phyloP scores from a whole-genome alignment of 345 rosid genomes.

The Boechera divaricarpa region DNA sequence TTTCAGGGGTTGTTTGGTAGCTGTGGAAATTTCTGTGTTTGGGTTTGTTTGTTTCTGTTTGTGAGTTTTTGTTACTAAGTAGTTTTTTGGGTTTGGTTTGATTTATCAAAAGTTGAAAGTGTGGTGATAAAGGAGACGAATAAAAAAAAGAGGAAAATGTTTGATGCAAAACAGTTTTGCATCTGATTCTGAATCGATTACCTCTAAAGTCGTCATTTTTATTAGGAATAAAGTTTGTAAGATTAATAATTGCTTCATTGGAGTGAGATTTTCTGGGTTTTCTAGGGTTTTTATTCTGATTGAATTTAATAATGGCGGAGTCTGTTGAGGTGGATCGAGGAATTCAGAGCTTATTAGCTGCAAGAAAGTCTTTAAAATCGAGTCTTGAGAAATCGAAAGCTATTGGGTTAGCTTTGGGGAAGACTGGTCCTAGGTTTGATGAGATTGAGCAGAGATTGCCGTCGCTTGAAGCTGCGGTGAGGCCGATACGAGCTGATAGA shows the following conservation, averaged over 20 bases:
- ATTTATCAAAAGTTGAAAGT: conserved; percentile 36
- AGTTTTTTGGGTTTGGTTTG: conserved; percentile 43
- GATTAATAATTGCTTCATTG: background rate
- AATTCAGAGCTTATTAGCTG: conserved; percentile 64
- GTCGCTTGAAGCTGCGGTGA: conserved; percentile 76
- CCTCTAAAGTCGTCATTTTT: conserved; percentile 28
- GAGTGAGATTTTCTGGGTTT: conserved; percentile 32
- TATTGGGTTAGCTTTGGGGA: conserved; percentile 59
- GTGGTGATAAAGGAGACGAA: conserved; percentile 37
- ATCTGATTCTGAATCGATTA: conserved; percentile 32
- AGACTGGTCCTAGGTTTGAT: conserved; percentile 74
- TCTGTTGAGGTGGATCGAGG: conserved; percentile 35
- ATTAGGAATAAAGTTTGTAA: conserved; percentile 13
- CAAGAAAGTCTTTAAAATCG: conserved; percentile 66
- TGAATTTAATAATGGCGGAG: conserved; percentile 52
- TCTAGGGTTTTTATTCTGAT: conserved; percentile 42
- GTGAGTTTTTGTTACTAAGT: conserved; percentile 3
- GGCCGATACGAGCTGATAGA: conserved; percentile 91
- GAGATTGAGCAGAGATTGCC: conserved; percentile 84
- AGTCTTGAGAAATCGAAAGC: conserved; percentile 87
- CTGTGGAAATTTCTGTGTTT: conserved; percentile 29
- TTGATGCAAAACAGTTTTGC: conserved; percentile 23
- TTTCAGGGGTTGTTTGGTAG: conserved; percentile 25
- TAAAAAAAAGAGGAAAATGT: background rate
- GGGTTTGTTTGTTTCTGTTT: conserved; percentile 35